phyloP scores from a whole-genome alignment of 768 basidiomycete genomes.

The Collybia sp. region DNA sequence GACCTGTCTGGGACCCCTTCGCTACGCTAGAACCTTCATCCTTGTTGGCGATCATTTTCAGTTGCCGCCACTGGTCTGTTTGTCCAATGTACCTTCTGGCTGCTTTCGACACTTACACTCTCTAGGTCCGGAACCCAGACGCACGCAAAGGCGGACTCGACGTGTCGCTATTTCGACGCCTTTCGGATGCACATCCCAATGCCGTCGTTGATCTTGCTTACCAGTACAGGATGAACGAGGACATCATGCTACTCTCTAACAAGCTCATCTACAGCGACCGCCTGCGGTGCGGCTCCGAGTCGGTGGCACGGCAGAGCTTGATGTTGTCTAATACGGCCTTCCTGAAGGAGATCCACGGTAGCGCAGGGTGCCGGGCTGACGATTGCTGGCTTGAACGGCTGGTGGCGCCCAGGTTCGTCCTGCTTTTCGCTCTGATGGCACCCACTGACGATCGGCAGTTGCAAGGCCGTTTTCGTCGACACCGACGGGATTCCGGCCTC shows the following conservation, averaged over 20 bases:
- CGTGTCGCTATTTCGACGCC: slow-evolving; percentile 80
- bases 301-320: slow-evolving; percentile 59
- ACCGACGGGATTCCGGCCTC: slow-evolving; percentile 77
- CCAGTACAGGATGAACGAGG: slow-evolving; percentile 96
- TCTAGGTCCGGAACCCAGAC: slow-evolving; percentile 71
- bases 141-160: slow-evolving; percentile 88
- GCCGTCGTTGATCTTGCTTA: slow-evolving; percentile 81
- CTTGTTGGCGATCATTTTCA: slow-evolving; percentile 98
- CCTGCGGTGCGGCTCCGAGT: slow-evolving; percentile 73
- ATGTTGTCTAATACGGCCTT: slow-evolving; percentile 43
- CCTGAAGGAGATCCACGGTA: slow-evolving; percentile 38
- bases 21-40: slow-evolving; percentile 86
- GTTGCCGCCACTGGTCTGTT: slow-evolving; percentile 82
- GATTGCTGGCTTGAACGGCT: slow-evolving; percentile 72
- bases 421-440: neutral
- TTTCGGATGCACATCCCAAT: slow-evolving; percentile 83
- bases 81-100: neutral
- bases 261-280: slow-evolving; percentile 77
- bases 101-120: slow-evolving; percentile 1
- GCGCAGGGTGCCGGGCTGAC: slow-evolving; percentile 21
- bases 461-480: slow-evolving; percentile 90
- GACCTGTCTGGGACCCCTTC: slow-evolving; percentile 89
- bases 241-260: slow-evolving; percentile 92
- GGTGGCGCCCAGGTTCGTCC: slow-evolving; percentile 55
- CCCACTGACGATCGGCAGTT: slow-evolving; percentile 35